Evolutionary conservation across 129 eudicot species (phyloP), one percentile per base, ranked within the genome.

Genomic region (Ambrosia trifida): DNA sequence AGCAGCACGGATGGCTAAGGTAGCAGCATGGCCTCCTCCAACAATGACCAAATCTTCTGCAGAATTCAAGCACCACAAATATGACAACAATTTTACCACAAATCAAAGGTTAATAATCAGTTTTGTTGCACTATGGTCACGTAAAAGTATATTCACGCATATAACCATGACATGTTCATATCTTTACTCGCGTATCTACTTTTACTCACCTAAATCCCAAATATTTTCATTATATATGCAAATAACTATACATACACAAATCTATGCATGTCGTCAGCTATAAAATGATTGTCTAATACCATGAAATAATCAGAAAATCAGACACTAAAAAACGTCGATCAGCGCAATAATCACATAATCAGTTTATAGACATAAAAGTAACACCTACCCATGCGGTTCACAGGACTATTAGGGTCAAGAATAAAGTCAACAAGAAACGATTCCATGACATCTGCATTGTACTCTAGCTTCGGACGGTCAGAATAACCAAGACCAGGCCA

Each of bases 1-100:
- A 74, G 95, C 86, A 70, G 98, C 98, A 40, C 90, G 89, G 60
- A 93, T 82, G n/a, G 96, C 88, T 61, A 93, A 78, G 17, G 98
- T 93, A 59, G 98, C 98, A 69, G 96, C 98, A 84, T 93, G 98
- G 10, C 98, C 98, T 44, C 98, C 96, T 70, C 96, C 98, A 79
- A 89, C 85, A 24, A 94, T 74, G 11, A 94, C 90, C 74, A 87
- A 80, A 24, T 87, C 95, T 68, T 84, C 66, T 36, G 63, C 93
- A 82, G 75, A 18, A 45, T 35, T 71, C 14, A 32, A 45, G 68
- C 47, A 59, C 56, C 74, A 14, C 63, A 54, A 18, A 62, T 35
- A 47, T 64, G 58, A 31, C 61, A 66, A 7, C 28, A 52, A 33
- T 50, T 5, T 63, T 43, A 41, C 56, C 36, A 72, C 54, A 66